phyloP scores from a whole-genome alignment of 1,284 basidiomycete genomes.

The Cryptococcus sp. region DNA sequence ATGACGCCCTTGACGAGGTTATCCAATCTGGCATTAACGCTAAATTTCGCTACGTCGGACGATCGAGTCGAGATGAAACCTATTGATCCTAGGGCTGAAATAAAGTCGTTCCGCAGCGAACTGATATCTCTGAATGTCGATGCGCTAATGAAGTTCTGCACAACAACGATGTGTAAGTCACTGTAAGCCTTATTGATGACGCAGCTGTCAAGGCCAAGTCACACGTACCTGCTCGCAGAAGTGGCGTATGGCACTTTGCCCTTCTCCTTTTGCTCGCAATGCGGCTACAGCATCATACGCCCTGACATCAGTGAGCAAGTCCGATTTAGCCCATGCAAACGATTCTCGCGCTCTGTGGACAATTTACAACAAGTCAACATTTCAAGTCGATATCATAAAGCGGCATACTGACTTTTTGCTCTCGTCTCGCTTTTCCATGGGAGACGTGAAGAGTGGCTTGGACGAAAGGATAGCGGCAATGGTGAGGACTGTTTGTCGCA shows the following conservation, averaged over 20 bases:
- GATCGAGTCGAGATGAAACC: slow-evolving; percentile 63
- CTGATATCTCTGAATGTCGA: slow-evolving; percentile 78
- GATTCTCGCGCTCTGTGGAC: slow-evolving; percentile 63
- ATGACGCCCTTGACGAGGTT: slow-evolving; percentile 80
- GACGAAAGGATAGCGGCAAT: slow-evolving; percentile 80
- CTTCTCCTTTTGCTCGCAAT: slow-evolving; percentile 59
- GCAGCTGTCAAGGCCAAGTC: not conserved
- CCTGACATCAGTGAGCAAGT: slow-evolving; percentile 77
- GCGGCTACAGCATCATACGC: slow-evolving; percentile 71
- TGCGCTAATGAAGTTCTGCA: slow-evolving; percentile 79
- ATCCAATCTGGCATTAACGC: slow-evolving; percentile 62
- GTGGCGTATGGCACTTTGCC: slow-evolving; percentile 57
- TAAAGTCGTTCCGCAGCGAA: slow-evolving; percentile 74
- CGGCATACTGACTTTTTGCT: slow-evolving; percentile 61
- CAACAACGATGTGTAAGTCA: not conserved
- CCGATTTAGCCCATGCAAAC: slow-evolving; percentile 74
- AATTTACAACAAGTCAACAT: no score
- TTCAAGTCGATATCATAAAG: not conserved
- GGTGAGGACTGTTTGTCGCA: slow-evolving; percentile 63
- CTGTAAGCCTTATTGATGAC: slow-evolving; percentile 7
- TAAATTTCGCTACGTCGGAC: slow-evolving; percentile 54
- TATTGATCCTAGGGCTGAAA: slow-evolving; percentile 68
- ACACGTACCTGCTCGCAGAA: slow-evolving; percentile 75
- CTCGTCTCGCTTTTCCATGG: slow-evolving; percentile 80
- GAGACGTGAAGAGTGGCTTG: slow-evolving; percentile 80